Conservation (phyloP, 2,329 filamentous ascomycete genomes). For the Alternaria incomplexa region DNA sequence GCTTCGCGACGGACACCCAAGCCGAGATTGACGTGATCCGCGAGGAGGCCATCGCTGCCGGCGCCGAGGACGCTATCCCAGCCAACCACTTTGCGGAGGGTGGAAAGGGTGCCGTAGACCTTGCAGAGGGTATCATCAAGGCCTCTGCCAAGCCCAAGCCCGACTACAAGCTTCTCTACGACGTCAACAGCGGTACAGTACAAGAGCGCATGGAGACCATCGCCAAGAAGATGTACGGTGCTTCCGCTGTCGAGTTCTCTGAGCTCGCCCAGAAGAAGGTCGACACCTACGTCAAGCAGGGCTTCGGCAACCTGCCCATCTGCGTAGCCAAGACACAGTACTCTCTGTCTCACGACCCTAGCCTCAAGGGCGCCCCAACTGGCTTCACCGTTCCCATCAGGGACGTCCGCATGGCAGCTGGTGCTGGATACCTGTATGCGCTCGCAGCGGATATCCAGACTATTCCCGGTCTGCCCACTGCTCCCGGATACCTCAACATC, state of each 20-base stretch:
- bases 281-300: constrained; percentile 90
- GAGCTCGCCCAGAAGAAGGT: constrained; percentile 96
- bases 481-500: constrained; percentile 93
- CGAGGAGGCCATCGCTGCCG: constrained; percentile 89
- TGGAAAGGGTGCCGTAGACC: constrained; percentile 84
- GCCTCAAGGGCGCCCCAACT: constrained; percentile 90
- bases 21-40: constrained; percentile 88
- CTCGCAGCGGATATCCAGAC: constrained; percentile 98
- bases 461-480: constrained; percentile 92
- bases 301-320: constrained; percentile 90
- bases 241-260: constrained; percentile 86
- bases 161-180: constrained; percentile 86
- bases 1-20: constrained; percentile 90
- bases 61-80: constrained; percentile 90
- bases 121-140: constrained; percentile 84
- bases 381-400: constrained; percentile 95
- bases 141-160: constrained; percentile 78
- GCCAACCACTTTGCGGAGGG: constrained; percentile 98
- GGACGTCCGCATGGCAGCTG: constrained; percentile 91
- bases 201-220: constrained; percentile 92
- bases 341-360: constrained; percentile 89
- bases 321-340: constrained; percentile 99
- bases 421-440: constrained; percentile 81
- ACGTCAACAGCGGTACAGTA: constrained; percentile 70
- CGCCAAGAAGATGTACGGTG: constrained; percentile 92